These are phyloP conservation scores for Drechslerella dactyloides DNA, from an alignment of 2,329 filamentous ascomycete genomes.

Conservation along the genomic window DNA sequence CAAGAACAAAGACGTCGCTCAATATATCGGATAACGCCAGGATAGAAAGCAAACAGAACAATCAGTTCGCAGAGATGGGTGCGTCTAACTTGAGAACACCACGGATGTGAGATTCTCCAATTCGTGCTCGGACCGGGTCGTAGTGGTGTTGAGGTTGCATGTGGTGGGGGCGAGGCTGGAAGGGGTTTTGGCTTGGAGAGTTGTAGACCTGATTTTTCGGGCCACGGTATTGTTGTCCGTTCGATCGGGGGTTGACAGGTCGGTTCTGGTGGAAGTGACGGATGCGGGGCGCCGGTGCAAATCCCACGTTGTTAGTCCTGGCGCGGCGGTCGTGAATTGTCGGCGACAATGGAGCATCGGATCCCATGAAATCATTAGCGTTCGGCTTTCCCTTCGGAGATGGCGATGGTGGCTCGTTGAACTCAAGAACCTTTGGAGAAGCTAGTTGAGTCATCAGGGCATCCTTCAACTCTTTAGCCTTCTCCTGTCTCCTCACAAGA, in stretches of 20 bases:
- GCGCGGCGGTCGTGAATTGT: slow-evolving; percentile 47
- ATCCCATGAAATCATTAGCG: slow-evolving; percentile 5
- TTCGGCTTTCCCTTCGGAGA: slow-evolving; percentile 32
- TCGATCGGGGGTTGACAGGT: slow-evolving; percentile 41
- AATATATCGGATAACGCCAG: slow-evolving; percentile 28
- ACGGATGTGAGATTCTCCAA: slow-evolving; percentile 45
- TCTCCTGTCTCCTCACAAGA: slow-evolving; percentile 44
- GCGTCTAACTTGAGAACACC: slow-evolving; percentile 45
- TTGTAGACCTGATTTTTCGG: slow-evolving; percentile 25
- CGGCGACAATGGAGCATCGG: slow-evolving; percentile 25
- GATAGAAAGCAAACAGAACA: slow-evolving; percentile 19
- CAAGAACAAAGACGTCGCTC: slow-evolving; percentile 33
- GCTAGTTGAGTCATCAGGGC: slow-evolving; percentile 29
- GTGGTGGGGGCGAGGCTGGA: slow-evolving; percentile 6
- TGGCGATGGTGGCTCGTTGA: slow-evolving; percentile 30
- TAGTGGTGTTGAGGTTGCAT: slow-evolving; percentile 15
- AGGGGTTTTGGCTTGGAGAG: slow-evolving; percentile 24
- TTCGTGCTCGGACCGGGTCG: slow-evolving; percentile 35
- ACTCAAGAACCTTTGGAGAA: slow-evolving; percentile 13
- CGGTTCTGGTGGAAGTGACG: slow-evolving; percentile 44
- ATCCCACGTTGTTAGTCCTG: slow-evolving; percentile 37
- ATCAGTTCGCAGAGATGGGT: slow-evolving; percentile 44
- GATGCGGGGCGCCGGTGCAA: slow-evolving; percentile 44
- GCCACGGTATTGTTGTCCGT: slow-evolving; percentile 32
- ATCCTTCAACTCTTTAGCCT: slow-evolving; percentile 42